Conservation (phyloP, 805 yeast genomes). For the Kuraishia cidri region DNA sequence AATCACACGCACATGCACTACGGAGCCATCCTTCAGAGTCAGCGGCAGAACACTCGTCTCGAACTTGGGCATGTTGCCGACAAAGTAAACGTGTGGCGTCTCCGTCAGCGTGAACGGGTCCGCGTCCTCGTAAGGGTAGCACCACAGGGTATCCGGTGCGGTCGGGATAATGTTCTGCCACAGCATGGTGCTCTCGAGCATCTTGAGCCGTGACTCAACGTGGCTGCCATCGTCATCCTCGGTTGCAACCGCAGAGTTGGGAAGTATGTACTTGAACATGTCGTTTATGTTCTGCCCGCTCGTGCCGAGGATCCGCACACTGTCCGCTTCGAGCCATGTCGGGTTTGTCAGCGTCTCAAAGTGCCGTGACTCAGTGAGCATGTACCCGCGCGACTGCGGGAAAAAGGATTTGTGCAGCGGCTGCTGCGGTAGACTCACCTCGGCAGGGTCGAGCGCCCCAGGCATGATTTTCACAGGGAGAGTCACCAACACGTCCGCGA, state of each 20-base stretch:
- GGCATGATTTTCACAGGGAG: conserved; percentile 77
- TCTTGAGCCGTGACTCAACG: conserved; percentile 40
- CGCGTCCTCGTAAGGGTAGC: conserved; percentile 66
- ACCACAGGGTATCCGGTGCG: conserved; percentile 91
- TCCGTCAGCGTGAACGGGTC: conserved; percentile 82
- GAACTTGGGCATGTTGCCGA: conserved; percentile 72
- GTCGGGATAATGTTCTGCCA: conserved; percentile 93
- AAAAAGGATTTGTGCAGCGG: conserved; percentile 78
- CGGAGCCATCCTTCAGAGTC: conserved; percentile 19
- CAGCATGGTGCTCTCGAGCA: conserved; percentile 57
- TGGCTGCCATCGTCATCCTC: conserved; percentile 14
- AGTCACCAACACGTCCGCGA: conserved; percentile 45
- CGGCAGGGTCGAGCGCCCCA: conserved; percentile 82
- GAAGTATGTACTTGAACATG: conserved; percentile 54
- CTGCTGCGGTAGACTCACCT: conserved; percentile 79
- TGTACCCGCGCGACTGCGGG: conserved; percentile 28
- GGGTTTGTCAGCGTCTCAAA: conserved; percentile 61
- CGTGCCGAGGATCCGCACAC: conserved; percentile 55
- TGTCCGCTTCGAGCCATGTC: conserved; percentile 51
- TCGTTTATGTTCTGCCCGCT: conserved; percentile 84
- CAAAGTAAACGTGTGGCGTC: conserved; percentile 80
- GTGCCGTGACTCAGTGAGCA: conserved; percentile 25
- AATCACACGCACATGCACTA: conserved; percentile 37
- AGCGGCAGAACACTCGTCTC: conserved; percentile 33
- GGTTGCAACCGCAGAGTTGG: conserved; percentile 21